Evolutionary conservation across 495 filamentous ascomycete genomes (phyloP), one percentile per base, ranked within the genome.

Genomic region (Ramalina intermedia): DNA sequence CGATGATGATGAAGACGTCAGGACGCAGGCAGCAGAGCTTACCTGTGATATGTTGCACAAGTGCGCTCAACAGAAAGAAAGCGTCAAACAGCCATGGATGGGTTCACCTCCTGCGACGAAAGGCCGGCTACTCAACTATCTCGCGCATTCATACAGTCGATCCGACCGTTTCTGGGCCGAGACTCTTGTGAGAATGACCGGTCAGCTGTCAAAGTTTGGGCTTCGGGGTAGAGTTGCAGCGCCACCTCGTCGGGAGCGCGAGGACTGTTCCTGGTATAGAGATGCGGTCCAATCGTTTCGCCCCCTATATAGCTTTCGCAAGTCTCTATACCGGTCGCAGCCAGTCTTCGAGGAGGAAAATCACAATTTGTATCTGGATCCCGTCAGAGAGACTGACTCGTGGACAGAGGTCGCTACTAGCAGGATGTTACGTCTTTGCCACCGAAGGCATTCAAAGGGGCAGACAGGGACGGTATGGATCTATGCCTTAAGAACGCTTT

Each of bases 1-100:
- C 51, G 91, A 96, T 61, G 91, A 98, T 55, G 91, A 96, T 55
- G 85, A 93, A 40, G 90, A 94, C 37, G 70, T 94, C 37, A 74
- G 90, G 4, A 75, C 81, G 12, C 59, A 76, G 0, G 82, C 78
- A 8, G 79, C 88, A 20, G 50, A 63, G 29, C 29, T 33, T 9
- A 33, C 7, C 29, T 33, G 29, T 33, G 12, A 13, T 14, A 65
- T 66, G 29, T 33, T 33, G 29, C 29, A 33, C 29, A 33, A 13
- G 29, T 33, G 5, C 8, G 7, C 29, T 33, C 29, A 33, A 11
- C 29, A 33, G 29, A 13, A 7, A 33, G 29, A 7, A 11, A 13
- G 29, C 12, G 12, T 13, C 29, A 33, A 33, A 33, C 7, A 33
- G 29, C 29, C 29, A 12, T 33, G 8, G 29, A 33, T 33, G 8